These are phyloP conservation scores for Penicillium pulvis DNA, from an alignment of 495 filamentous ascomycete species.

Conservation along the genomic window DNA sequence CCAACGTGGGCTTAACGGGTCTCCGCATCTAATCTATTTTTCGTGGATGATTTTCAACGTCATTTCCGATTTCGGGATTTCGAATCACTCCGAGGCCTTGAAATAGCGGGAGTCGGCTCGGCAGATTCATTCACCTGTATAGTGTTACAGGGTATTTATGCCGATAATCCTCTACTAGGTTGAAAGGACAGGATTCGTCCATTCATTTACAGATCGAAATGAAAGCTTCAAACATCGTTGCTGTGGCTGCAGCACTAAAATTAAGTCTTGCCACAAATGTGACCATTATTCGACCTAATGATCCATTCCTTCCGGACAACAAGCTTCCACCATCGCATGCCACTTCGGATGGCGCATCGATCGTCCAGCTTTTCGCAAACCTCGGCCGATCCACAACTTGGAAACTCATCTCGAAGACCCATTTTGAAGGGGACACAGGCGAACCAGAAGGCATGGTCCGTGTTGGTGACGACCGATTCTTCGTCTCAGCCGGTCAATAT, in stretches of 20 bases:
- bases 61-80: background rate
- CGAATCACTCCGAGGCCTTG: background rate
- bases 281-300: conserved; percentile 13
- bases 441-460: conserved; percentile 41
- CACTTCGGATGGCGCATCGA: conserved; percentile 27
- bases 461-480: conserved; percentile 31
- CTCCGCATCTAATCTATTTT: conserved; percentile 4
- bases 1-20: conserved; percentile 10
- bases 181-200: background rate
- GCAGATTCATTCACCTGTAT: background rate
- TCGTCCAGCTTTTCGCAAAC: conserved; percentile 30
- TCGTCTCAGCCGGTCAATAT: conserved; percentile 35
- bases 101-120: background rate
- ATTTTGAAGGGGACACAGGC: conserved; percentile 39
- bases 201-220: conserved; percentile 8
- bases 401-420: conserved; percentile 33
- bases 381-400: conserved; percentile 33
- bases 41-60: background rate
- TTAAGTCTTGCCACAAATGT: conserved; percentile 14
- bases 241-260: conserved; percentile 7
- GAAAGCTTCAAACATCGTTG: conserved; percentile 4
- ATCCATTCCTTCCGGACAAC: conserved; percentile 17
- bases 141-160: background rate
- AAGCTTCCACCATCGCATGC: conserved; percentile 30
- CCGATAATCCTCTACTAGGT: background rate